Conservation (phyloP, 2,329 filamentous ascomycete genomes). For the Diaporthe citri region DNA sequence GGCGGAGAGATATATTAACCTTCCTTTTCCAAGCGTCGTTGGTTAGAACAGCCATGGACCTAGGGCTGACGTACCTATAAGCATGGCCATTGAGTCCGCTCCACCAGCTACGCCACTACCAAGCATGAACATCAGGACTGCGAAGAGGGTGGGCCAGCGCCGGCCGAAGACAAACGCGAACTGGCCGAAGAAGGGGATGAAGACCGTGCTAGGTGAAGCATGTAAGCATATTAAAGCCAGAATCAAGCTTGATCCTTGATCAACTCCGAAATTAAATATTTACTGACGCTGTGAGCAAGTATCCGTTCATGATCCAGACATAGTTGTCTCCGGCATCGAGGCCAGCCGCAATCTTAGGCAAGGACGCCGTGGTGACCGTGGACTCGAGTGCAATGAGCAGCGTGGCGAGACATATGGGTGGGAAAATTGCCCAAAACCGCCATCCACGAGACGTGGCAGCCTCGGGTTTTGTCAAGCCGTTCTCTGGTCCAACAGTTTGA, state of each 20-base stretch:
- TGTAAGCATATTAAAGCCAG: not conserved
- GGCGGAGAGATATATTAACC: not conserved
- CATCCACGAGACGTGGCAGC: not conserved
- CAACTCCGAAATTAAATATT: not conserved
- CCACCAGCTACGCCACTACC: constrained; percentile 65
- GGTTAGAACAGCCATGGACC: constrained; percentile 34
- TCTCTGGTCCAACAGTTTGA: not conserved
- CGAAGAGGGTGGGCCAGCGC: constrained; percentile 53
- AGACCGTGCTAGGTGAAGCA: constrained; percentile 44
- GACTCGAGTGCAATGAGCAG: constrained; percentile 46
- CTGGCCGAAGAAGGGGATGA: constrained; percentile 64
- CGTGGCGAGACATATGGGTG: constrained; percentile 40
- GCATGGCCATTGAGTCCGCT: constrained; percentile 54
- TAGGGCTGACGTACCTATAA: constrained; percentile 58
- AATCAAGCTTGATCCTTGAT: too few relatives aligned
- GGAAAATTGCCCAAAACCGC: not conserved
- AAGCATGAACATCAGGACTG: constrained; percentile 61
- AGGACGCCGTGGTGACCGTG: constrained; percentile 46
- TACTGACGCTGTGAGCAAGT: constrained; percentile 41
- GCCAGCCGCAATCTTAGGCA: constrained; percentile 45
- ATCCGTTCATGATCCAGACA: constrained; percentile 47
- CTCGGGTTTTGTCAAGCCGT: not conserved
- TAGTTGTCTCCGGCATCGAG: constrained; percentile 45
- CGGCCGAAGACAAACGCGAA: constrained; percentile 65
- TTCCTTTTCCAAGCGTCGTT: not conserved